Conservation (phyloP, 2,329 filamentous ascomycete genomes). For the Microcyclospora pomicola region DNA sequence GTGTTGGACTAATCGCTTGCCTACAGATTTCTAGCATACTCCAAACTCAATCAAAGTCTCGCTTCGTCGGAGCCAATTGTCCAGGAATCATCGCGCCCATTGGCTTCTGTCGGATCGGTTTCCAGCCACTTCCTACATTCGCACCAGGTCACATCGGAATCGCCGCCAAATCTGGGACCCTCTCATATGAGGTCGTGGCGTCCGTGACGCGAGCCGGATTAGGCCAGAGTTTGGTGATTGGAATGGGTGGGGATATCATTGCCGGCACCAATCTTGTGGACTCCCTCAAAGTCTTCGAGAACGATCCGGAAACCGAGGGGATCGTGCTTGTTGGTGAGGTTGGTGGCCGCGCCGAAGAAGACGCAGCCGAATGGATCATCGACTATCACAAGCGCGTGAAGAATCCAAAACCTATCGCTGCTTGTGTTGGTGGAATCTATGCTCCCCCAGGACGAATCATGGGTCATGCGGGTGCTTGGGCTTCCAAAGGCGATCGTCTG, state of each 20-base stretch:
- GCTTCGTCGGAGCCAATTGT: constrained; percentile 68
- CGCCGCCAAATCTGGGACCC: constrained; percentile 65
- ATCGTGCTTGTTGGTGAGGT: constrained; percentile 63
- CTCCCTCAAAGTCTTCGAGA: constrained; percentile 50
- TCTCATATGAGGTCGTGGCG: constrained; percentile 69
- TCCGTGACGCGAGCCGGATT: constrained; percentile 59
- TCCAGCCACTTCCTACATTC: constrained; percentile 64
- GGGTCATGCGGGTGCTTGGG: constrained; percentile 68
- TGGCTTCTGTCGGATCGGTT: constrained; percentile 57
- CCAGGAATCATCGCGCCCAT: constrained; percentile 66
- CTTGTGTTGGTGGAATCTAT: constrained; percentile 52
- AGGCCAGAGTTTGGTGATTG: constrained; percentile 63
- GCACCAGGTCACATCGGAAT: constrained; percentile 56
- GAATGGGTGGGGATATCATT: constrained; percentile 63
- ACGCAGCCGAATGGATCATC: constrained; percentile 60
- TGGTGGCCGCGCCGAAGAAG: constrained; percentile 54
- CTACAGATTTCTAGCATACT: constrained; percentile 53
- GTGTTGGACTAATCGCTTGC: background rate
- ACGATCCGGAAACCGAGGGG: constrained; percentile 54
- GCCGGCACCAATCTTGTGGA: constrained; percentile 64
- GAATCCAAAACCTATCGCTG: constrained; percentile 62
- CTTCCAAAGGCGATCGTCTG: constrained; percentile 49
- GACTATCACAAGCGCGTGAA: constrained; percentile 45
- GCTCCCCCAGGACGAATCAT: constrained; percentile 54
- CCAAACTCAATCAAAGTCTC: constrained; percentile 54